Conservation (phyloP, 306 rosid species). For the Ammopiptanthus mongolicus region DNA sequence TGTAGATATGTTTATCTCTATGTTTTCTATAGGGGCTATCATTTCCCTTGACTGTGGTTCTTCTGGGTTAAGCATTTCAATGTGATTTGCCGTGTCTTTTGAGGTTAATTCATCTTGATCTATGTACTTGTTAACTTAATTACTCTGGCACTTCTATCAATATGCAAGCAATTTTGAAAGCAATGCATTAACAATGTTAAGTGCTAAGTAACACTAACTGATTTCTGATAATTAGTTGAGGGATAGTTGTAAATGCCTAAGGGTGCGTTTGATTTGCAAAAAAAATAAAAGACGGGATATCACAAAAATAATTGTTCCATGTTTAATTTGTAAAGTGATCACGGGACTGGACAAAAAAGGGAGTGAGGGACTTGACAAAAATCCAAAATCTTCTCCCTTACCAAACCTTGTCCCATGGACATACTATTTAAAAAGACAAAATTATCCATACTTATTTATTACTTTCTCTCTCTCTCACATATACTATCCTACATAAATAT, state of each 20-base stretch:
- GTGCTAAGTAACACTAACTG: background rate
- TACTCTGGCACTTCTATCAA: background rate
- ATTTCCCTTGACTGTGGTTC: slow-evolving; percentile 2
- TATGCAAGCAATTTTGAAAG: slow-evolving; percentile 23
- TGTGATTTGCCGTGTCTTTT: background rate
- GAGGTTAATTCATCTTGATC: slow-evolving; percentile 14
- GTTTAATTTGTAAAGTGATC: no score
- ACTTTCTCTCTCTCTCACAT: no score
- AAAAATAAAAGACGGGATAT: no score
- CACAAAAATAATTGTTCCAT: no score
- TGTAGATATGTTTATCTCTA: slow-evolving; percentile 26
- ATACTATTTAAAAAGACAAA: no score
- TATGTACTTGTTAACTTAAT: background rate
- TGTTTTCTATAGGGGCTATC: slow-evolving; percentile 2
- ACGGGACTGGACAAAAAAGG: no score
- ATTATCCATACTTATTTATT: no score
- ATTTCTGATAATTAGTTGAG: background rate
- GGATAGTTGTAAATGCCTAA: background rate
- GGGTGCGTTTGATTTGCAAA: no score
- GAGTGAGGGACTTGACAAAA: no score
- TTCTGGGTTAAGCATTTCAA: slow-evolving; percentile 11
- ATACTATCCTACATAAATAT: no score
- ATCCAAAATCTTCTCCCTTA: no score
- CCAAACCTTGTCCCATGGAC: no score
- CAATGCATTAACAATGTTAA: background rate